Conservation (phyloP, 1,139 yeast species). For the Blastobotrys raffinosifermentans region DNA sequence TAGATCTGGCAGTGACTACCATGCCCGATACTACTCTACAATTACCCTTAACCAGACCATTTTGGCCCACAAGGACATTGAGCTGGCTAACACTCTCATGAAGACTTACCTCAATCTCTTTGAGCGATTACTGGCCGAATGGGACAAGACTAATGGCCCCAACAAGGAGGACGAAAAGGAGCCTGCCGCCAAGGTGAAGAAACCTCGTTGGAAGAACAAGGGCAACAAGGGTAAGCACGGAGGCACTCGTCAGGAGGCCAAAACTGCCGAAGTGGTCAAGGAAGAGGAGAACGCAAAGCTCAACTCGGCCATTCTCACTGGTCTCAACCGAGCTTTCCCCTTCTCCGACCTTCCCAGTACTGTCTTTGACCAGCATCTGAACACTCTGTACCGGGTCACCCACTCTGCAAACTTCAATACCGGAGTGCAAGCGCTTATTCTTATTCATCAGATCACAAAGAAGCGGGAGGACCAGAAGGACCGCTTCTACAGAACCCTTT, state of each 20-base stretch:
- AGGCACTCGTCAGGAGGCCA: conserved; percentile 61
- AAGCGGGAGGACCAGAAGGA: conserved; percentile 39
- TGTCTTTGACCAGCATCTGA: conserved; percentile 69
- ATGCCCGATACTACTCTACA: conserved; percentile 80
- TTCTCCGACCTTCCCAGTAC: conserved; percentile 72
- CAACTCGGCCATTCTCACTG: conserved; percentile 88
- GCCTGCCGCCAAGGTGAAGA: conserved; percentile 41
- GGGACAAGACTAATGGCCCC: conserved; percentile 39
- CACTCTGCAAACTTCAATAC: conserved; percentile 94
- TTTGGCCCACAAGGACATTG: conserved; percentile 66
- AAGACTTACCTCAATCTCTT: conserved; percentile 83
- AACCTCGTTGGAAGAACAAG: conserved; percentile 34
- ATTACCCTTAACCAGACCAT: conserved; percentile 91
- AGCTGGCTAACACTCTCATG: conserved; percentile 72
- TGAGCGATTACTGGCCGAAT: conserved; percentile 70
- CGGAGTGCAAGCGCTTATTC: conserved; percentile 82
- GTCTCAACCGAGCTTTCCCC: conserved; percentile 95
- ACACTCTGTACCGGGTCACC: conserved; percentile 81
- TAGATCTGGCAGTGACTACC: conserved; percentile 73
- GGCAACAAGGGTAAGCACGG: conserved; percentile 59
- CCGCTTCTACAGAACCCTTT: conserved; percentile 80
- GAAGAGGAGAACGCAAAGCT: conserved; percentile 83
- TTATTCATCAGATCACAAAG: conserved; percentile 65
- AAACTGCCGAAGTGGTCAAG: conserved; percentile 61
- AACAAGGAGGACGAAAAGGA: conserved; percentile 21